A percentile compares a stretch with the other conserved stretches of the same genome.
Evolutionary conservation across 2,329 filamentous ascomycete species (phyloP).

Genomic region (Helotiales sp.): DNA sequence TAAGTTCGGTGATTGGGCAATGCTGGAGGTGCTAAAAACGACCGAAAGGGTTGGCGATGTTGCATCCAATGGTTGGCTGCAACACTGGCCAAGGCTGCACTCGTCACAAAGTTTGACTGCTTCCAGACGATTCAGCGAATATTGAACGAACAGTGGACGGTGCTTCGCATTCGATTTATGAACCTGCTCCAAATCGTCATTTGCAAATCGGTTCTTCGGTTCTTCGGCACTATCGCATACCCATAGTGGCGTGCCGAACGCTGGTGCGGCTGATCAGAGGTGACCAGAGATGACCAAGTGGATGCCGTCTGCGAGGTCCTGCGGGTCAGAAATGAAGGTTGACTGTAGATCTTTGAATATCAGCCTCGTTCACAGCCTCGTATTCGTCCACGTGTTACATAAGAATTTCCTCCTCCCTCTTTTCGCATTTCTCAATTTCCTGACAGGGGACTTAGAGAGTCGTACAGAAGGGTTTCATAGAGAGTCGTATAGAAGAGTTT

Average conservation of each 20-base stretch:
- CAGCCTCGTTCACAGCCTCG: neutral
- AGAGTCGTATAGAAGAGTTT: neutral
- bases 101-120: conserved; percentile 2
- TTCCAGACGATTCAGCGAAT: neutral
- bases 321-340: neutral
- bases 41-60: neutral
- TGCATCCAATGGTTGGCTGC: conserved; percentile 3
- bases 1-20: conserved; percentile 4
- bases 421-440: neutral
- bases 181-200: neutral
- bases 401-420: neutral
- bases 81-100: neutral
- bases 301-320: neutral
- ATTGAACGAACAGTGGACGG: neutral
- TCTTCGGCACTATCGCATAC: neutral
- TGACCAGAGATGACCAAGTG: neutral
- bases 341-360: neutral
- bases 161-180: neutral
- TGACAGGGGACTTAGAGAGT: neutral
- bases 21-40: neutral
- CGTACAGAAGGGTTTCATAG: neutral
- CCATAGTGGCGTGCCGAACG: neutral
- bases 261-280: neutral
- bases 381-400: neutral
- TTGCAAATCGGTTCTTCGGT: neutral